Base-by-base conservation (phyloP, 2,329 filamentous ascomycete genomes). In the Mycosphaerella sp. region DNA sequence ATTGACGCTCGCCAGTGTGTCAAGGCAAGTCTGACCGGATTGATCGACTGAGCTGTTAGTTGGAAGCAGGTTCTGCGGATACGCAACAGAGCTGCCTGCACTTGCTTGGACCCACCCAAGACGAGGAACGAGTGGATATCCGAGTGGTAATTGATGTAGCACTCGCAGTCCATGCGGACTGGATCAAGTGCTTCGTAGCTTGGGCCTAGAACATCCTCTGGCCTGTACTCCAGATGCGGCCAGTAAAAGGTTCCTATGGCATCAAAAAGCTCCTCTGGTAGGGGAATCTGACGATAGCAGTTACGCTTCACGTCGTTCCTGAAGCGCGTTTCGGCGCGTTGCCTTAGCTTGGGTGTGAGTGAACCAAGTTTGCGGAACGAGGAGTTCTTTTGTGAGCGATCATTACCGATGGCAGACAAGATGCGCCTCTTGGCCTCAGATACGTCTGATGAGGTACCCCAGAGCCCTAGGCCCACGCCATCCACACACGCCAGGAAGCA, bases 181-280 rank as follows among this genome's bases (percentile, higher is more conserved):
- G 63, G 58, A 57, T 79, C 76, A 3, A 79, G 66, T 4, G 67
- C 68, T 59, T 78, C 74, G 7, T 72, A 67, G 36, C 70, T 69
- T 8, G 58, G 51, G 1, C 75, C 76, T 10, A 79, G 65, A 9
- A 70, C 63, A 9, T 73, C 67, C 10, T 70, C 63, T 2, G 75
- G 62, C 0, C 69, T 64, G 36, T 72, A 70, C 5, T 77, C 74
- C 32, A 72, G 65, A 1, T 62, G 57, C 2, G 76, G 76, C 77
- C 76, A 78, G 17, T 73, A 61, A 48, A 77, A 77, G 1, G 69
- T 60, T 11, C 74, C 65, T 29, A 68, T 65, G 2, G 62, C 59
- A 10, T 57, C 58, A 42, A 67, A 67, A 4, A 45, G 44, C 38
- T 54, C 56, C 42, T 59, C 53, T 4, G 42, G 45, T 0, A 62